Evolutionary conservation across 2,329 filamentous ascomycete genomes (phyloP).

Genomic region (Fusarium sp.): DNA sequence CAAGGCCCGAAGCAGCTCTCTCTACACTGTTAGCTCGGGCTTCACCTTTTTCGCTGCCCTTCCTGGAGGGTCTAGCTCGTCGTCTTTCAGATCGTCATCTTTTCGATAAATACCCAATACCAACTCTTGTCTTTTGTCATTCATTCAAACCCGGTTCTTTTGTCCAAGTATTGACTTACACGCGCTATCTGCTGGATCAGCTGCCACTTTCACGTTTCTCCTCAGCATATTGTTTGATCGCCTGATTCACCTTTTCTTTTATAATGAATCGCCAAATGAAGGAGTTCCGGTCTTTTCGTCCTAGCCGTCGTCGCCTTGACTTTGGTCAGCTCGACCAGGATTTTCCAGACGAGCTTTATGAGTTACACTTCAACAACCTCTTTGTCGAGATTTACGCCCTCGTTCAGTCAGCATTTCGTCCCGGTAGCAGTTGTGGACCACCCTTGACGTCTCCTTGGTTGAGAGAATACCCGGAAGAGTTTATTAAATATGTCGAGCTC

Average conservation of each 20-base stretch:
- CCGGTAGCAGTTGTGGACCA: neutral
- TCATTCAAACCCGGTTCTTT: slow-evolving; percentile 30
- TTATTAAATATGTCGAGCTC: slow-evolving; percentile 41
- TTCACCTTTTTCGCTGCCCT: slow-evolving; percentile 46
- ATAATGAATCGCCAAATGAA: slow-evolving; percentile 24
- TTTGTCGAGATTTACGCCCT: slow-evolving; percentile 40
- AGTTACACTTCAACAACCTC: slow-evolving; percentile 38
- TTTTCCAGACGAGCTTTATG: slow-evolving; percentile 38
- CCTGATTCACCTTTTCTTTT: slow-evolving; percentile 6
- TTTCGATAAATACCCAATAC: slow-evolving; percentile 39
- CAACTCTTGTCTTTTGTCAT: slow-evolving; percentile 20
- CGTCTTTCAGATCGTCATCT: slow-evolving; percentile 43
- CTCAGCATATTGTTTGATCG: neutral
- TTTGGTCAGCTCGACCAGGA: slow-evolving; percentile 28
- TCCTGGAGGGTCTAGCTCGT: slow-evolving; percentile 36
- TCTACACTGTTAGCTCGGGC: slow-evolving; percentile 46
- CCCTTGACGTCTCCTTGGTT: slow-evolving; percentile 41
- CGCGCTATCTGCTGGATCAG: slow-evolving; percentile 2
- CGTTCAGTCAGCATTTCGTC: slow-evolving; percentile 37
- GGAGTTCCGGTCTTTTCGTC: slow-evolving; percentile 25
- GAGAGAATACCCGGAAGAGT: slow-evolving; percentile 34
- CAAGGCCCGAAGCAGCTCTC: slow-evolving; percentile 42
- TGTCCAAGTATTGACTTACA: slow-evolving; percentile 14
- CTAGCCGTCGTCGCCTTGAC: slow-evolving; percentile 30
- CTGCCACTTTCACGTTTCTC: neutral